Percentiles rank a stretch among this genome's conserved stretches.
These are phyloP conservation scores for Russula dissimulans DNA, from an alignment of 768 basidiomycete species.

Conservation along the genomic window DNA sequence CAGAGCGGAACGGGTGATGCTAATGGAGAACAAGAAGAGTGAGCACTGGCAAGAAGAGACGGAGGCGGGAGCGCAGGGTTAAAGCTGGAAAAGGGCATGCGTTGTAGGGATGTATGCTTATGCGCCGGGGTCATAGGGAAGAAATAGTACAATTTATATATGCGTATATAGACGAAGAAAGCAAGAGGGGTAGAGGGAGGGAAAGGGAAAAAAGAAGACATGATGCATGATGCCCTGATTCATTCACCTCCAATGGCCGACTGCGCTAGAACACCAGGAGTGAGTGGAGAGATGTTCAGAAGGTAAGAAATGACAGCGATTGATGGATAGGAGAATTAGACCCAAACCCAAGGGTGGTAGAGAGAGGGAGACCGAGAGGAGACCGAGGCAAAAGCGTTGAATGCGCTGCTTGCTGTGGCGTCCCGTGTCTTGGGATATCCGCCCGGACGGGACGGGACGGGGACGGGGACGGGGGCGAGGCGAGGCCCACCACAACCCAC, in stretches of 20 bases:
- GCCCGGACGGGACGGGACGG: too few relatives aligned
- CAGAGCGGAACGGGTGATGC: slow-evolving; percentile 22
- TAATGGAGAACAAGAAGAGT: slow-evolving; percentile 23
- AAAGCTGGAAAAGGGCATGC: slow-evolving; percentile 17
- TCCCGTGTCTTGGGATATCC: too few relatives aligned
- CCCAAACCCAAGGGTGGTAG: neutral
- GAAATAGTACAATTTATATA: neutral
- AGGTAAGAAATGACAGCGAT: too few relatives aligned
- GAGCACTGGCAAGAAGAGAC: slow-evolving; percentile 25
- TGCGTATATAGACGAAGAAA: neutral
- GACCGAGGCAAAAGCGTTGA: too few relatives aligned
- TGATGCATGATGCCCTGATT: neutral
- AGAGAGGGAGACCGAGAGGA: neutral
- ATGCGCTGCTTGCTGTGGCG: too few relatives aligned
- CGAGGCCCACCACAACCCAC: too few relatives aligned
- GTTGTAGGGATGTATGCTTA: neutral
- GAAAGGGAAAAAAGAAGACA: neutral
- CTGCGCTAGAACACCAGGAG: neutral
- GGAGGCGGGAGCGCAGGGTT: slow-evolving; percentile 25
- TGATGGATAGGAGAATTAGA: too few relatives aligned
- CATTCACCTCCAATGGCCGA: slow-evolving; percentile 7
- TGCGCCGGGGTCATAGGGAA: slow-evolving; percentile 1
- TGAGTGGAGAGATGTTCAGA: neutral
- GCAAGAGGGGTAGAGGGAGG: neutral
- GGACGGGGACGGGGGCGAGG: too few relatives aligned